Conservation (phyloP, 257 asterid genomes). For the Solanum tarapatanum region DNA sequence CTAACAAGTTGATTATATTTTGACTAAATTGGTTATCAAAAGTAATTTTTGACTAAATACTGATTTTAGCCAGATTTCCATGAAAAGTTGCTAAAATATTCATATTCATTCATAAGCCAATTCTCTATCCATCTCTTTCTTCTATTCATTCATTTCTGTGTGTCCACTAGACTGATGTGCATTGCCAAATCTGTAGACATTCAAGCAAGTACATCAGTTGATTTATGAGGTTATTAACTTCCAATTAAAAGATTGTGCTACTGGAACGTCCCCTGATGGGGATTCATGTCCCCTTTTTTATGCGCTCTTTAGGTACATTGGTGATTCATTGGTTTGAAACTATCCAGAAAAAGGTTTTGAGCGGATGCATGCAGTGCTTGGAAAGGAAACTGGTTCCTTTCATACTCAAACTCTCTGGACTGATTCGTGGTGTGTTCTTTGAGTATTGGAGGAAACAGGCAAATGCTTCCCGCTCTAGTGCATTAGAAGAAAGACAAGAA, state of each 20-base stretch:
- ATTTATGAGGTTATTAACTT: background rate
- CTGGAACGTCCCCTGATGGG: background rate
- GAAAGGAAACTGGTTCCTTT: conserved; percentile 35
- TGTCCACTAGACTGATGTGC: background rate
- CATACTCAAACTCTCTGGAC: conserved; percentile 20
- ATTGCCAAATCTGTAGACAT: background rate
- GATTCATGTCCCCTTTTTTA: background rate
- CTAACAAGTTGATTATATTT: background rate
- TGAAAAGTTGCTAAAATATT: background rate
- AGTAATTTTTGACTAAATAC: background rate
- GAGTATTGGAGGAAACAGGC: conserved; percentile 45
- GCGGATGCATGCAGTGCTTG: conserved; percentile 36
- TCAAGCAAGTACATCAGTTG: background rate
- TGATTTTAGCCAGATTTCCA: background rate
- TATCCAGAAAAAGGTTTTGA: conserved; percentile 38
- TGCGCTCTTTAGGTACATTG: background rate
- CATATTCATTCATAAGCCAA: background rate
- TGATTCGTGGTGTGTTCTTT: conserved; percentile 23
- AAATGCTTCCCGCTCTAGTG: conserved; percentile 21
- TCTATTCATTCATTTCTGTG: background rate
- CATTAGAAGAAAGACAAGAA: conserved; percentile 21
- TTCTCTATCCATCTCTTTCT: background rate
- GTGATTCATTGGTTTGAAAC: background rate
- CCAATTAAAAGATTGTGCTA: background rate
- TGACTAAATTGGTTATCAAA: background rate